phyloP scores from a whole-genome alignment of 768 basidiomycete species.

The Calocybe cyanea region DNA sequence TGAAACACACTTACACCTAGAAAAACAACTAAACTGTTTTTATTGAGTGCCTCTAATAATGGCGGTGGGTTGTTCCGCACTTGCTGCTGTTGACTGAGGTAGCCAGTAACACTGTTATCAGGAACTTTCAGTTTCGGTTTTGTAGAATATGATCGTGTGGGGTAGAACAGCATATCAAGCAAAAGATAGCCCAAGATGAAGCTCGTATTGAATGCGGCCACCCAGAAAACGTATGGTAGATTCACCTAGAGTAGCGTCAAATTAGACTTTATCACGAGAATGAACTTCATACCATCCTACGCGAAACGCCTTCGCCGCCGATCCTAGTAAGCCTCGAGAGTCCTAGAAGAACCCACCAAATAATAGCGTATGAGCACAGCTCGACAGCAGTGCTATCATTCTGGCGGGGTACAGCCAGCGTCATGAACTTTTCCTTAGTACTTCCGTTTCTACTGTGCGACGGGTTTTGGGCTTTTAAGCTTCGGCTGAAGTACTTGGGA shows the following conservation, averaged over 20 bases:
- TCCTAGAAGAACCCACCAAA: slow-evolving; percentile 74
- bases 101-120: background rate
- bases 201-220: slow-evolving; percentile 81
- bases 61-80: slow-evolving; percentile 19
- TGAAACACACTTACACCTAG: slow-evolving; percentile 56
- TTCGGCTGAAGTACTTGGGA: slow-evolving; percentile 66
- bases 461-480: slow-evolving; percentile 30
- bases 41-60: slow-evolving; percentile 81
- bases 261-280: background rate
- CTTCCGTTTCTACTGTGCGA: slow-evolving; percentile 8
- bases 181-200: slow-evolving; percentile 80
- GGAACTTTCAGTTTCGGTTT: slow-evolving; percentile 28
- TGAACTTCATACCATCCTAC: slow-evolving; percentile 37
- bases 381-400: slow-evolving; percentile 74
- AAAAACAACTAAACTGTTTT: slow-evolving; percentile 76
- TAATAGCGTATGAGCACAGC: slow-evolving; percentile 66
- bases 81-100: slow-evolving; percentile 6
- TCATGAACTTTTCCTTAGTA: slow-evolving; percentile 8
- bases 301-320: slow-evolving; percentile 36
- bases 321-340: slow-evolving; percentile 35
- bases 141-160: slow-evolving; percentile 27
- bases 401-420: slow-evolving; percentile 42
- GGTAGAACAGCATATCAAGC: slow-evolving; percentile 70
- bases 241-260: slow-evolving; percentile 58
- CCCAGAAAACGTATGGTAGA: slow-evolving; percentile 85